A percentile compares a stretch with the other conserved stretches of the same genome.
phyloP scores from a whole-genome alignment of 345 rosid species.

The Lumnitzera littorea region DNA sequence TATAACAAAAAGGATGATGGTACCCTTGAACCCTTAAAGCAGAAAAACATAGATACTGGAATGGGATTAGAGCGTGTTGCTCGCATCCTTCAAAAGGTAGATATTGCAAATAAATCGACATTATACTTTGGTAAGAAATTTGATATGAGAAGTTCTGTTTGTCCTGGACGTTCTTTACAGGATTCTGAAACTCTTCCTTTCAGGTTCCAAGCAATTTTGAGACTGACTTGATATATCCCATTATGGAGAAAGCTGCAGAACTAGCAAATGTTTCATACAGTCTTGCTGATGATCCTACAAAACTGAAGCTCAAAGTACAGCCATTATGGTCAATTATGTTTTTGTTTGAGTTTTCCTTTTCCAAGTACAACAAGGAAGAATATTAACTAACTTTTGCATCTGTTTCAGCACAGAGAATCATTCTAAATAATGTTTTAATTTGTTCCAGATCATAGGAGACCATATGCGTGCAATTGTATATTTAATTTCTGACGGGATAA shows the following conservation, averaged over 20 bases:
- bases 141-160: neutral
- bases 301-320: constrained; percentile 58
- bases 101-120: neutral
- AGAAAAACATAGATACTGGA: constrained; percentile 91
- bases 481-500: constrained; percentile 89
- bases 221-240: constrained; percentile 93
- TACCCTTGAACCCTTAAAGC: constrained; percentile 77
- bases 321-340: constrained; percentile 2
- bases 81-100: constrained; percentile 77
- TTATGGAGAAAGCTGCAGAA: constrained; percentile 59
- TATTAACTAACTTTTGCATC: constrained; percentile 4
- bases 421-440: constrained; percentile 5
- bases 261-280: constrained; percentile 62
- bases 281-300: constrained; percentile 41
- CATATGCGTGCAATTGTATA: constrained; percentile 83
- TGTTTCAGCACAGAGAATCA: neutral
- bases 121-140: too few species aligned
- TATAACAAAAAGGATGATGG: constrained; percentile 82
- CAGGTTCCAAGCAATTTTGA: constrained; percentile 96
- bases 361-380: neutral
- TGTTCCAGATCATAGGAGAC: constrained; percentile 70
- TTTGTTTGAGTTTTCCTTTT: constrained; percentile 1
- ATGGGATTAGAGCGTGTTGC: constrained; percentile 94
- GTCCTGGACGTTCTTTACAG: constrained; percentile 7
- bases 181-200: constrained; percentile 10